Evolutionary conservation across 768 basidiomycete species (phyloP), one percentile per base, ranked within the genome.

Genomic region (Kondoa malvinella): DNA sequence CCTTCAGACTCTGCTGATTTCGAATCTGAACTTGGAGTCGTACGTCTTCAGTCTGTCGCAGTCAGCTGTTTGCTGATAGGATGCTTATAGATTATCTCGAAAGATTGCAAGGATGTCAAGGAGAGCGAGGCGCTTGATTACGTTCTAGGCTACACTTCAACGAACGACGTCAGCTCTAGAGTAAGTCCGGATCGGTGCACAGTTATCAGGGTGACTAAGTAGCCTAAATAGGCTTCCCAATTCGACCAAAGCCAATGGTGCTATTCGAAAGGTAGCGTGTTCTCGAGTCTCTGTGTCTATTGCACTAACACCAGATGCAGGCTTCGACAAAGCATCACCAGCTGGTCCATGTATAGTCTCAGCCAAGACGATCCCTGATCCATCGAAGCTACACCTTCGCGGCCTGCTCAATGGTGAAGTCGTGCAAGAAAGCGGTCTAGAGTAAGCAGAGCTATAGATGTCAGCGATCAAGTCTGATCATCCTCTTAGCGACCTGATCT

Each of bases 71-170:
- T 50, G 8, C 40, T 50, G 40, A 50, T 50, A 8, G 21, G 21
- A 21, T 8, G 40, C 8, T 50, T 21, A 8, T 8, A 50, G 31
- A 73, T 79, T 27, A 75, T 79, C 33, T 76, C 76, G 26, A 77
- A 75, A 67, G 72, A 71, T 21, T 73, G 72, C 65, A 78, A 77
- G 69, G 72, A 78, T 67, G 78, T 78, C 12, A 33, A 59, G 0
- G 78, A 79, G 68, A 72, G 67, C 1, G 72, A 78, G 2, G 79
- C 79, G 4, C 66, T 78, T 61, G 74, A 77, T 21, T 78, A 78
- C 64, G 73, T 79, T 1, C 69, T 77, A 0, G 78, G 78, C 58
- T 79, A 68, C 32, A 63, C 61, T 31, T 27, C 33, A 16, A 33
- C 61, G 17, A 27, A 63, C 16, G 61, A 63, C 31, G 61, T 63